Evolutionary conservation across 305 asterid species (phyloP).

Genomic region (Solanum chacoense): DNA sequence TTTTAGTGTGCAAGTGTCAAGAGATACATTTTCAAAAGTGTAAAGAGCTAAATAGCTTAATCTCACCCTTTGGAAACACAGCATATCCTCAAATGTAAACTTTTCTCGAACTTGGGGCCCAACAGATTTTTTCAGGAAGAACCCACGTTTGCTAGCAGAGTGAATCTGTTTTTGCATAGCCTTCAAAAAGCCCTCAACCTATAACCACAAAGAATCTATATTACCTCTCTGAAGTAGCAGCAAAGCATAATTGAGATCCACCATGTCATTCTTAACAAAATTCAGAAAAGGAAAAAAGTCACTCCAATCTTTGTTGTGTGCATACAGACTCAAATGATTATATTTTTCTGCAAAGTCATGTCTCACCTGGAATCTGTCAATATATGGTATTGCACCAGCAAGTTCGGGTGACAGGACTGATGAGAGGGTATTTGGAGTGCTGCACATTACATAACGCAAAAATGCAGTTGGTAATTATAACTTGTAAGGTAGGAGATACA

Average conservation of each 20-base stretch:
- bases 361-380: conserved; percentile 82
- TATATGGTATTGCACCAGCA: conserved; percentile 79
- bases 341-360: neutral
- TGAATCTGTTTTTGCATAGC: conserved; percentile 93
- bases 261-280: neutral
- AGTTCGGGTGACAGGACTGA: conserved; percentile 81
- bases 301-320: neutral
- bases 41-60: conserved; percentile 5
- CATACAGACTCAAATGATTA: neutral
- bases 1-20: conserved; percentile 16
- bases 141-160: conserved; percentile 77
- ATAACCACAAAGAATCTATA: conserved; percentile 1
- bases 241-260: neutral
- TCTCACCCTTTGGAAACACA: conserved; percentile 77
- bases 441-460: conserved; percentile 23
- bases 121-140: conserved; percentile 67
- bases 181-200: conserved; percentile 93
- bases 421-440: conserved; percentile 75
- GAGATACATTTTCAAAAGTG: neutral
- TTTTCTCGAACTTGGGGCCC: conserved; percentile 73
- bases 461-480: neutral
- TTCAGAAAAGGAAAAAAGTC: neutral
- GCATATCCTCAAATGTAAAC: conserved; percentile 92
- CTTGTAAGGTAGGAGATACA: neutral
- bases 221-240: conserved; percentile 5